These are phyloP conservation scores for Pterocarpus santalinus DNA, from an alignment of 306 rosid genomes.

Conservation along the genomic window DNA sequence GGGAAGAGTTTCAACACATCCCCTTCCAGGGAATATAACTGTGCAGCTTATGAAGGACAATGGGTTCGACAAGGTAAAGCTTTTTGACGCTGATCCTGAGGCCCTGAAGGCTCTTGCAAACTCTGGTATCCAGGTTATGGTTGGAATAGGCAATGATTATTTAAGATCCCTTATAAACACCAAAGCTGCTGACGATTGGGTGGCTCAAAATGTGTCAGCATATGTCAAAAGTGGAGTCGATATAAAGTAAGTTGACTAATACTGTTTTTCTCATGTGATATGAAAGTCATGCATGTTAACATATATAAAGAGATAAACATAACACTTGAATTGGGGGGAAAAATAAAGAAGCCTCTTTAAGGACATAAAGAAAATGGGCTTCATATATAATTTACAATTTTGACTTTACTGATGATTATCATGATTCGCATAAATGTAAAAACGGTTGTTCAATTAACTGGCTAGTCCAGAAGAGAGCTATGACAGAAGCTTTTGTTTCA, in stretches of 20 bases:
- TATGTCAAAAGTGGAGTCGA: slow-evolving; percentile 57
- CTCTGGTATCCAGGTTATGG: slow-evolving; percentile 68
- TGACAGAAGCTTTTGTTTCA: too few species aligned
- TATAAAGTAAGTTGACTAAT: slow-evolving; percentile 52
- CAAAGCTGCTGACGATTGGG: slow-evolving; percentile 63
- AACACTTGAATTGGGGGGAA: too few species aligned
- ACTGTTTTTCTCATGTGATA: too few species aligned
- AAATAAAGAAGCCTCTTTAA: too few species aligned
- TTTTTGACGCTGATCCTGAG: slow-evolving; percentile 69
- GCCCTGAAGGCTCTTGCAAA: slow-evolving; percentile 68
- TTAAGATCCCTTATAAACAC: slow-evolving; percentile 58
- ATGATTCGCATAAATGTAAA: too few species aligned
- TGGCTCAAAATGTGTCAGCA: slow-evolving; percentile 59
- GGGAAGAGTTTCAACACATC: slow-evolving; percentile 66
- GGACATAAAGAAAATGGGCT: too few species aligned
- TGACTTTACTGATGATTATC: too few species aligned
- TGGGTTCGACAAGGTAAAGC: slow-evolving; percentile 68
- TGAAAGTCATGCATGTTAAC: too few species aligned
- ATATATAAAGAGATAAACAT: too few species aligned
- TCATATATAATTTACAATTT: too few species aligned
- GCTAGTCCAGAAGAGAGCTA: too few species aligned
- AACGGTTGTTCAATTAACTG: too few species aligned
- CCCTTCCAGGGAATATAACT: slow-evolving; percentile 52
- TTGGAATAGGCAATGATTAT: slow-evolving; percentile 70
- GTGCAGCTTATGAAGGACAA: slow-evolving; percentile 71